Evolutionary conservation across 768 basidiomycete genomes (phyloP), one percentile per base, ranked within the genome.

Genomic region (Phylloporus sp.): DNA sequence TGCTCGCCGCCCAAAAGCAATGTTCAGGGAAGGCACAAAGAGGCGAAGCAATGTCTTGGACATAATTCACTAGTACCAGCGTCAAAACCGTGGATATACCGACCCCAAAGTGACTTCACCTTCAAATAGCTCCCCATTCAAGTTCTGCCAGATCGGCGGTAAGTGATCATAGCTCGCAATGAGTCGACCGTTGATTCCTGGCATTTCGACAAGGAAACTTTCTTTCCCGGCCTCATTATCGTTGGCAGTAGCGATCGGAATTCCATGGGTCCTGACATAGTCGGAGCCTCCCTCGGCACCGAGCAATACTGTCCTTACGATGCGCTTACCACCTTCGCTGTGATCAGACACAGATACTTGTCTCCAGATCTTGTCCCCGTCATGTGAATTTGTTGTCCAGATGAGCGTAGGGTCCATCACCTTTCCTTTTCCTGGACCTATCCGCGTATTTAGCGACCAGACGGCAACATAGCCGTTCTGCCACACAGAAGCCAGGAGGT

Each of bases 401-500:
- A 66, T 51, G 45, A 61, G 66, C 7, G 54, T 57, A 1, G 86
- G 87, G 45, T 81, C 70, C 79, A 88, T 81, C 5, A 79, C 73
- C 47, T 84, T 82, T 23, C 72, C 79, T 1, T 72, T 74, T 6
- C 82, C 82, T 11, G 80, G 78, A 10, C 75, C 74, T 27, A 87
- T 69, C 7, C 82, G 80, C 1, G 83, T 91, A 35, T 77, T 72
- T 38, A 93, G 72, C 32, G 80, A 72, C 82, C 86, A 95, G 3
- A 94, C 58, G 46, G 87, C 80, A 9, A 89, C 63, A 26, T 71
- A 69, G 0, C 89, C 90, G n/a, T 73, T 70, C 52, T 86, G 82
- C 82, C 86, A 89, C 1, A 95, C 73, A 2, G 84, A 60, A 10
- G 80, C 86, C 8, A 92, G 65, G 1, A 77, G 63, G 54, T 94